These are phyloP conservation scores for Ustilago esculenta DNA, from an alignment of 1,284 basidiomycete genomes.

Conservation along the genomic window DNA sequence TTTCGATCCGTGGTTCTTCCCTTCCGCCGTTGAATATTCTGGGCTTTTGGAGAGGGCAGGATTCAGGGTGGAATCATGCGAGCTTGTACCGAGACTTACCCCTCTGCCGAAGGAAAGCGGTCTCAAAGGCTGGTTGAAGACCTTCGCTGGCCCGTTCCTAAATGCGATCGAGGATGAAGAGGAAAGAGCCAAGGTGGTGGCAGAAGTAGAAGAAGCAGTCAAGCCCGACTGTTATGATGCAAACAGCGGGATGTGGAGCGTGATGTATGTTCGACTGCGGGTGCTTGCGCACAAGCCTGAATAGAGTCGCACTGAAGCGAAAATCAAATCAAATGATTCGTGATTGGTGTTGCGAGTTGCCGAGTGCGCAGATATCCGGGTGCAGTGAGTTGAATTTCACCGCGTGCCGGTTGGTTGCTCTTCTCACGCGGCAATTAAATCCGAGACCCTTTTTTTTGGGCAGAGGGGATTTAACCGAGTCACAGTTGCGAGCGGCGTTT, in stretches of 20 bases:
- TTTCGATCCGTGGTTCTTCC: constrained; percentile 45
- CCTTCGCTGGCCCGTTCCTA: constrained; percentile 39
- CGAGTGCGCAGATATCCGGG: too few species aligned
- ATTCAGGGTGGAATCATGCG: constrained; percentile 26
- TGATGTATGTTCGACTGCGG: constrained; percentile 41
- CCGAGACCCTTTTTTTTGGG: constrained; percentile 21
- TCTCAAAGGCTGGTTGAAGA: constrained; percentile 31
- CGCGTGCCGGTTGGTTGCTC: too few species aligned
- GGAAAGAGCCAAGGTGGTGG: constrained; percentile 15
- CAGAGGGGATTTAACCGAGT: constrained; percentile 6
- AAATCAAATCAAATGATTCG: too few species aligned
- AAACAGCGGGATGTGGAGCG: constrained; percentile 13
- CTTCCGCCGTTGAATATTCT: constrained; percentile 15
- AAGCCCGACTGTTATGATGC: constrained; percentile 26
- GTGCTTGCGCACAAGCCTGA: constrained; percentile 22
- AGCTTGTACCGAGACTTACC: constrained; percentile 31
- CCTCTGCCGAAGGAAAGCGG: constrained; percentile 15
- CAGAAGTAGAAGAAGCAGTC: constrained; percentile 21
- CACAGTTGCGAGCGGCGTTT: too few species aligned
- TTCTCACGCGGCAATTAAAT: constrained; percentile 8
- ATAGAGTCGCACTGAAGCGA: too few species aligned
- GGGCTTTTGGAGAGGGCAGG: constrained; percentile 14
- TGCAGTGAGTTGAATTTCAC: too few species aligned
- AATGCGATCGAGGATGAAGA: constrained; percentile 14
- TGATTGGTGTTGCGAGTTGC: too few species aligned